Conservation (phyloP, 257 asterid genomes). For the Salvia rosmarinus region DNA sequence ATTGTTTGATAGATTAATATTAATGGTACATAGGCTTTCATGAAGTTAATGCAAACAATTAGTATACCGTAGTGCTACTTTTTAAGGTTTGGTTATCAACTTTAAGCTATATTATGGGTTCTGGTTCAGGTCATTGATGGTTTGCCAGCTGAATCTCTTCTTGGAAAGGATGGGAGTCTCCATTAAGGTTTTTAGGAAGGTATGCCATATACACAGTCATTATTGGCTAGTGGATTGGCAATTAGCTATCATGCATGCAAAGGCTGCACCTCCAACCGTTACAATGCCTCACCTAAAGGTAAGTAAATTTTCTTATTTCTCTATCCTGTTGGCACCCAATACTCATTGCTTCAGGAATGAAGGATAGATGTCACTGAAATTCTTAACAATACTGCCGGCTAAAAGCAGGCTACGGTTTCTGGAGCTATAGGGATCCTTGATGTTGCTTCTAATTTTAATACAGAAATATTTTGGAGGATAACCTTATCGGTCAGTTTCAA, state of each 20-base stretch:
- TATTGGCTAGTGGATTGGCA: slow-evolving; percentile 69
- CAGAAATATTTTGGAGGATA: slow-evolving; percentile 89
- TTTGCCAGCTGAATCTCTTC: slow-evolving; percentile 90
- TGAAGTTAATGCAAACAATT: slow-evolving; percentile 15
- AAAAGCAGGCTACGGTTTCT: slow-evolving; percentile 83
- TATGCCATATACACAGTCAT: slow-evolving; percentile 87
- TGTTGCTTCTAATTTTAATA: slow-evolving; percentile 86
- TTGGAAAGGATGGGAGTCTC: slow-evolving; percentile 81
- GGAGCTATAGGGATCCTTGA: slow-evolving; percentile 96
- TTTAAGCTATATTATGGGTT: slow-evolving; percentile 9
- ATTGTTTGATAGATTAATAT: slow-evolving; percentile 61
- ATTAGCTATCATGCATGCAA: slow-evolving; percentile 87
- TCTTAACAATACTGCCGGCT: slow-evolving; percentile 18
- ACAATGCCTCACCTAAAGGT: slow-evolving; percentile 98
- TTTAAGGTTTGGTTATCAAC: slow-evolving; percentile 4
- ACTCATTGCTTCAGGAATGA: slow-evolving; percentile 24
- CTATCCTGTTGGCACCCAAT: background rate
- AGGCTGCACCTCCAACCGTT: slow-evolving; percentile 97
- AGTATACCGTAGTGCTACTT: slow-evolving; percentile 12
- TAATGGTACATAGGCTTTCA: slow-evolving; percentile 60
- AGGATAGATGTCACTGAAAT: slow-evolving; percentile 5
- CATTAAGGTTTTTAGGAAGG: slow-evolving; percentile 63
- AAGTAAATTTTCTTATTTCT: background rate
- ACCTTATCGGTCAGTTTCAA: slow-evolving; percentile 77
- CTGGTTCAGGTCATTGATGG: slow-evolving; percentile 83